These are phyloP conservation scores for Symbiodinium natans DNA, from an alignment of 73 alveolate species.

Conservation along the genomic window DNA sequence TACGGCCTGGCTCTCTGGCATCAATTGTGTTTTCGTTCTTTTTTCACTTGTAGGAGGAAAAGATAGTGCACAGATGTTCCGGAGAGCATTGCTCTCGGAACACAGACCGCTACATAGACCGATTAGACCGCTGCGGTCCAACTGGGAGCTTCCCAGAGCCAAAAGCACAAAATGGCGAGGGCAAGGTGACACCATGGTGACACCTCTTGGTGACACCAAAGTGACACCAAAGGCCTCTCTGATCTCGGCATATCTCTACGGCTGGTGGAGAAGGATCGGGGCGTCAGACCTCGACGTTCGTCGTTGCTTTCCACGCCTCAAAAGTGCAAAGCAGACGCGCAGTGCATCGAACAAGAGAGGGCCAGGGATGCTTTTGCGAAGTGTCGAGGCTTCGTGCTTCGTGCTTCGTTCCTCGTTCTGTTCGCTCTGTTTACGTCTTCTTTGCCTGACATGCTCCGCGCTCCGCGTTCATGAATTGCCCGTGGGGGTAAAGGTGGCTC, in stretches of 20 bases:
- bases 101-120: no score
- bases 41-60: no score
- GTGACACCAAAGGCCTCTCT: not conserved
- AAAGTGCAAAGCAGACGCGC: not conserved
- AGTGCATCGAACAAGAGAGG: not conserved
- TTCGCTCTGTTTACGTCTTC: not conserved
- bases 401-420: not conserved
- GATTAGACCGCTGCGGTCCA: not conserved
- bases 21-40: no score
- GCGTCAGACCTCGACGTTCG: conserved; percentile 78
- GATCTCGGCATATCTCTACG: not conserved
- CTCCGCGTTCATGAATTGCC: not conserved
- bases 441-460: not conserved
- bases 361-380: not conserved
- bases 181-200: not conserved
- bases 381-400: not conserved
- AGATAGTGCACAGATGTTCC: conserved; percentile 9
- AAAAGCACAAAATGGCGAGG: conserved; percentile 2
- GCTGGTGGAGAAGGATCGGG: not conserved
- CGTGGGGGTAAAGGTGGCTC: no score
- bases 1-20: no score
- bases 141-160: not conserved
- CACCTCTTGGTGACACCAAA: no score
- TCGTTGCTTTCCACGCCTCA: conserved; percentile 89
- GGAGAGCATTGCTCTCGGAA: not conserved